These are phyloP conservation scores for Xylaria bambusicola DNA, from an alignment of 495 filamentous ascomycete genomes.

Conservation along the genomic window DNA sequence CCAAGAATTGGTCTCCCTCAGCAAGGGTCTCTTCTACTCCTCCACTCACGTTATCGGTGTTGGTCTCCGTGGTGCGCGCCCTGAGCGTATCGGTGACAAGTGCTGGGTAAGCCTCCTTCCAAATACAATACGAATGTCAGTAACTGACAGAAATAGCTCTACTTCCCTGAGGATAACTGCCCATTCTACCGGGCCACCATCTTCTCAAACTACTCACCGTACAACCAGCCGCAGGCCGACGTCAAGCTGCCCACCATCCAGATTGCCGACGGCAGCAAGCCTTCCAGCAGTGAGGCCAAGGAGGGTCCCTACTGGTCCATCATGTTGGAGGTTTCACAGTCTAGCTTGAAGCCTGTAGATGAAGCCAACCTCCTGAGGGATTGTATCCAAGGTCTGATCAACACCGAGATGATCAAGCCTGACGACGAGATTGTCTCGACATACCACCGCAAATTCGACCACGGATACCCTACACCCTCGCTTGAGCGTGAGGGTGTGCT, in stretches of 20 bases:
- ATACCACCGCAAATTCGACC: slow-evolving; percentile 98
- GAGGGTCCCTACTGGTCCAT: slow-evolving; percentile 98
- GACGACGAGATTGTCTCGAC: slow-evolving; percentile 95
- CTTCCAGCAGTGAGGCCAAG: slow-evolving; percentile 65
- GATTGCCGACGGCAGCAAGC: slow-evolving; percentile 80
- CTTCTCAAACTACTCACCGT: slow-evolving; percentile 99
- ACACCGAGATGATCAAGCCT: slow-evolving; percentile 91
- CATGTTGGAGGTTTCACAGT: slow-evolving; percentile 99
- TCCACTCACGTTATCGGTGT: slow-evolving; percentile 97
- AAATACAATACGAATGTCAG: slow-evolving; percentile 9
- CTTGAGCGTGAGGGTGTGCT: slow-evolving; percentile 95
- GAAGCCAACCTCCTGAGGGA: slow-evolving; percentile 78
- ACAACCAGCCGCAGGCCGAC: slow-evolving; percentile 87
- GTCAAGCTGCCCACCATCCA: slow-evolving; percentile 86
- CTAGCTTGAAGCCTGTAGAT: slow-evolving; percentile 91
- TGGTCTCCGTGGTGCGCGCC: slow-evolving; percentile 86
- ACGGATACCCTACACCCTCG: slow-evolving; percentile 95
- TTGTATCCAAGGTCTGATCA: slow-evolving; percentile 93
- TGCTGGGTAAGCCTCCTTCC: slow-evolving; percentile 72
- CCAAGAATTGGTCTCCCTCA: slow-evolving; percentile 75
- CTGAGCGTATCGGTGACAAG: slow-evolving; percentile 98
- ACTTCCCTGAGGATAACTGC: slow-evolving; percentile 99
- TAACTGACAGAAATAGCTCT: slow-evolving; percentile 61
- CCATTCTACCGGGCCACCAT: slow-evolving; percentile 99
- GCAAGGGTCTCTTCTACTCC: slow-evolving; percentile 95